Base-by-base conservation (phyloP, 441 rosid genomes). In the Biscutella laevigata region DNA sequence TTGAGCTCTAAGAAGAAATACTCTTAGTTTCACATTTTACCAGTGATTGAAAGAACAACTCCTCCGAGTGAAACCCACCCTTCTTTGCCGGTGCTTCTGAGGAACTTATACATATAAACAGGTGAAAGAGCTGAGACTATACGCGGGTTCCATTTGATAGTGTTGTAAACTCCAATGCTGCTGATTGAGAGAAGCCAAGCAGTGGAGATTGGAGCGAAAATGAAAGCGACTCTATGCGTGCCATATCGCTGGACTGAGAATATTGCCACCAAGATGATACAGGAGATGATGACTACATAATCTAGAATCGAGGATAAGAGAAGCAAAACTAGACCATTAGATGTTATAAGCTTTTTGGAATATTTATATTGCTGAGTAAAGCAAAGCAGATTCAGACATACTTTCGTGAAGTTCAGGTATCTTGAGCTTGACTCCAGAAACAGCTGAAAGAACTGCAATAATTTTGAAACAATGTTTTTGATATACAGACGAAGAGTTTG, bases 51-150 rank as follows among this genome's bases (percentile, higher is more conserved):
- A 29, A 83, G 92, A 49, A 83, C 80, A 41, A 81, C 80, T 34
- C 92, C 92, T 37, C 88, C 92, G 57, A 83, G 74, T 12, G 92
- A 83, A 52, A 72, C 66, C 85, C 88, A 83, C 13, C 88, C 88
- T 57, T 79, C 79, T 2, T 26, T 50, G 12, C 83, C 85, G 0
- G 82, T 77, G 63, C 37, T 72, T 62, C 62, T 70, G 8, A 83
- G 74, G 63, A 83, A 79, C 73, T 62, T 78, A 46, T 71, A 53
- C 80, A 83, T 81, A 72, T 79, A 83, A 58, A 66, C 70, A 0
- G 92, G 92, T 20, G 92, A 83, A 43, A 83, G 71, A 4, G 88
- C 88, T 26, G 45, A 49, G 19, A 71, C 50, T 51, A 83, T 70
- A 47, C 33, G 67, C 7, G 74, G 80, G 45, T 83, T 83, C 92